phyloP scores from a whole-genome alignment of 257 asterid species.

The Verbena officinalis region DNA sequence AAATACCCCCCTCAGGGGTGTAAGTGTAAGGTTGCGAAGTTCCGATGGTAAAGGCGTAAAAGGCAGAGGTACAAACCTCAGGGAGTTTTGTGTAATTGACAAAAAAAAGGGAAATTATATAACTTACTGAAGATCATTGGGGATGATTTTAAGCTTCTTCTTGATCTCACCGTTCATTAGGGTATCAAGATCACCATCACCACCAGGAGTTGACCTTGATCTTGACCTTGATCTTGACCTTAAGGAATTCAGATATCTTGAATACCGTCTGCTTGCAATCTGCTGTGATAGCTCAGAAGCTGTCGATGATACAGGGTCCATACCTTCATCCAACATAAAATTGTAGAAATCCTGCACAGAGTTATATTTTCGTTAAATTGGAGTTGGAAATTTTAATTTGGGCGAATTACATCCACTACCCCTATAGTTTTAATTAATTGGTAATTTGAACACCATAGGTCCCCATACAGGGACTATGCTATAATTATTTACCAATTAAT shows the following conservation, averaged over 20 bases:
- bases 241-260: constrained; percentile 46
- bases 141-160: constrained; percentile 60
- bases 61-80: too few species aligned
- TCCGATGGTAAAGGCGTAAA: too few species aligned
- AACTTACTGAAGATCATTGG: constrained; percentile 51
- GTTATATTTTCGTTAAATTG: neutral
- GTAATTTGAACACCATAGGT: too few species aligned
- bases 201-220: constrained; percentile 41
- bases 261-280: constrained; percentile 45
- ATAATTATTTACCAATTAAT: too few species aligned
- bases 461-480: too few species aligned
- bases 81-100: too few species aligned
- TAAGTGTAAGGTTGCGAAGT: too few species aligned
- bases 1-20: too few species aligned
- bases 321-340: constrained; percentile 49
- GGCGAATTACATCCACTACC: too few species aligned
- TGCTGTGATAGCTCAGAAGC: constrained; percentile 42
- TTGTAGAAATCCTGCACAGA: constrained; percentile 62
- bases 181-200: constrained; percentile 38
- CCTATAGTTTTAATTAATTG: too few species aligned
- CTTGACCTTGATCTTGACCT: too few species aligned
- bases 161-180: constrained; percentile 64
- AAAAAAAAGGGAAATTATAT: neutral
- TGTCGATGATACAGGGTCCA: constrained; percentile 46
- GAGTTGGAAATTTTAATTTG: neutral